Evolutionary conservation across 129 eudicot species (phyloP).

Genomic region (Flaveria brownii): DNA sequence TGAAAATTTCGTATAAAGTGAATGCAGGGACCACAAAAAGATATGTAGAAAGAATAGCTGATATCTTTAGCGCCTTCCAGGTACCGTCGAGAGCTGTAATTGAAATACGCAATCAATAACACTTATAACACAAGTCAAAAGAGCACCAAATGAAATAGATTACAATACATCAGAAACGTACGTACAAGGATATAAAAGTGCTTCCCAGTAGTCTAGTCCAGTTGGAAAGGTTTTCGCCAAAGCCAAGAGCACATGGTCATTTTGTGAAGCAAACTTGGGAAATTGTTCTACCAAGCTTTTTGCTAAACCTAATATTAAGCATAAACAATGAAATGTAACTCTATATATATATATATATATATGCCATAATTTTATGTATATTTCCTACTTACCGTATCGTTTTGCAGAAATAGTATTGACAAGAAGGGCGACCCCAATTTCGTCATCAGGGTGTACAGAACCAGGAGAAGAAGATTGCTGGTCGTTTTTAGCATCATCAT

Average conservation of each 20-base stretch:
- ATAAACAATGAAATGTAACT: neutral
- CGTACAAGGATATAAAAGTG: conserved; percentile 18
- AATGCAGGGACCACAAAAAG: no score
- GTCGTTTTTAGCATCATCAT: neutral
- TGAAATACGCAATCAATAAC: neutral
- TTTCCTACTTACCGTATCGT: neutral
- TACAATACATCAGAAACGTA: conserved; percentile 11
- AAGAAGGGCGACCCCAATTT: neutral
- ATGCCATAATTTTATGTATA: no score
- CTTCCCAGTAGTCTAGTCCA: neutral
- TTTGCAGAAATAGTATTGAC: conserved; percentile 21
- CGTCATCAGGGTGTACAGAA: neutral
- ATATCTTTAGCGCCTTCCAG: no score
- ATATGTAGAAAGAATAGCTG: no score
- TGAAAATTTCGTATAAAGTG: no score
- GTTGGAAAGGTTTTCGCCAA: conserved; percentile 16
- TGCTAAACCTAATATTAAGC: conserved; percentile 6
- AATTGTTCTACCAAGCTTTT: neutral
- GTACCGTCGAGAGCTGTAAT: neutral
- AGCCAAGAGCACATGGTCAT: conserved; percentile 14
- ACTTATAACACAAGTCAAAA: neutral
- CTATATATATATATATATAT: no score
- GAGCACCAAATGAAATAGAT: no score
- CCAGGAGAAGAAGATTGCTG: neutral
- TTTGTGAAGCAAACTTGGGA: neutral